A percentile compares a stretch with the other conserved stretches of the same genome.
These are phyloP conservation scores for Suillus spraguei DNA, from an alignment of 768 basidiomycete genomes.

Conservation along the genomic window DNA sequence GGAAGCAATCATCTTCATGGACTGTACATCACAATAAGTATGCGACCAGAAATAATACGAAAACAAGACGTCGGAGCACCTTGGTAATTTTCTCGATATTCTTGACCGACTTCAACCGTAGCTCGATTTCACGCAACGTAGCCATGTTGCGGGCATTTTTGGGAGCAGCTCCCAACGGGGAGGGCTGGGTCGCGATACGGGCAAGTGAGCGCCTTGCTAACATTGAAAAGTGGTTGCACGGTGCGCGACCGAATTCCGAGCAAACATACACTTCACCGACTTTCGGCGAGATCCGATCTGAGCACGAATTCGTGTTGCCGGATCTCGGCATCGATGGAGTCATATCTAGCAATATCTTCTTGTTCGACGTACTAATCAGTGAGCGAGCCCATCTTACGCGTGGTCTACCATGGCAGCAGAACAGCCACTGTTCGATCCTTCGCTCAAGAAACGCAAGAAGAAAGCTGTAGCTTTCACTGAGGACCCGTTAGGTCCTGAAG, in stretches of 20 bases:
- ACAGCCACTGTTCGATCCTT: conserved; percentile 82
- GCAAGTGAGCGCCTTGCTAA: conserved; percentile 51
- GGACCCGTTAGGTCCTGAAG: conserved; percentile 80
- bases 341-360: conserved; percentile 10
- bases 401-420: conserved; percentile 51
- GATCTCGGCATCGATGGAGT: conserved; percentile 28
- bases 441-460: conserved; percentile 87
- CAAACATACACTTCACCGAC: conserved; percentile 26
- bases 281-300: conserved; percentile 43
- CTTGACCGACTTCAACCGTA: conserved; percentile 92
- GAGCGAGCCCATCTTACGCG: conserved; percentile 16
- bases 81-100: conserved; percentile 99
- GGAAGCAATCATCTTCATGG: conserved; percentile 99
- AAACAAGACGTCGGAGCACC: conserved; percentile 47
- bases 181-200: conserved; percentile 44
- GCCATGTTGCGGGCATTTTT: conserved; percentile 85
- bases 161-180: conserved; percentile 41
- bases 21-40: conserved; percentile 45
- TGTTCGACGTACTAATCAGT: conserved; percentile 18
- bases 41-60: conserved; percentile 6
- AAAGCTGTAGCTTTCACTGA: conserved; percentile 85
- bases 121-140: conserved; percentile 96
- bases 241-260: conserved; percentile 16
- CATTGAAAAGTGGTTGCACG: conserved; percentile 36
- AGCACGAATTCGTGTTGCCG: conserved; percentile 24